Percentiles rank a stretch among this genome's conserved stretches.
These are phyloP conservation scores for Ceratocystiopsis sp. DNA, from an alignment of 2,329 filamentous ascomycete species.

Conservation along the genomic window DNA sequence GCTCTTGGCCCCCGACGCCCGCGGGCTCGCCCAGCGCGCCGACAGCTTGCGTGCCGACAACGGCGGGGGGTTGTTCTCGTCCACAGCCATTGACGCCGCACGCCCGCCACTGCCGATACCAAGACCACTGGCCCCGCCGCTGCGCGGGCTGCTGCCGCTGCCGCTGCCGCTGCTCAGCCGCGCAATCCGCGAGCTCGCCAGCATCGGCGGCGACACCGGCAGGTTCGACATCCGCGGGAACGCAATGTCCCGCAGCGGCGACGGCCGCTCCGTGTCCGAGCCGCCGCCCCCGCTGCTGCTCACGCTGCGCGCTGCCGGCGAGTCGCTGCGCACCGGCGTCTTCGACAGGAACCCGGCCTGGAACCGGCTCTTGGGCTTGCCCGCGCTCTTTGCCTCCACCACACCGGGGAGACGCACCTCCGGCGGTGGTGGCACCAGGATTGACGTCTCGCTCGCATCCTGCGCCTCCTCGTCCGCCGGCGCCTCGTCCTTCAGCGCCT, in stretches of 20 bases:
- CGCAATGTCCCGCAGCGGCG: conserved; percentile 34
- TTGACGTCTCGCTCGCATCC: not conserved
- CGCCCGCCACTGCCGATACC: too few species aligned
- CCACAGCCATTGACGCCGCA: conserved; percentile 14
- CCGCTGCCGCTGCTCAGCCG: conserved; percentile 7
- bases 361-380: conserved; percentile 43
- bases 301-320: conserved; percentile 14
- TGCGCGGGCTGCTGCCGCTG: conserved; percentile 12
- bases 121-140: not conserved
- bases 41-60: conserved; percentile 2
- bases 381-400: too few species aligned
- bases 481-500: too few species aligned
- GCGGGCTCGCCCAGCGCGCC: too few species aligned
- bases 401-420: too few species aligned
- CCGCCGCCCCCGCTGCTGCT: too few species aligned
- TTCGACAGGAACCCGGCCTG: conserved; percentile 73
- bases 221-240: conserved; percentile 31
- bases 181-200: conserved; percentile 13
- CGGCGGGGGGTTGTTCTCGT: conserved; percentile 34
- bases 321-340: conserved; percentile 11
- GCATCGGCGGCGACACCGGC: conserved; percentile 25
- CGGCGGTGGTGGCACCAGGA: too few species aligned
- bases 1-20: too few species aligned
- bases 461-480: conserved; percentile 3
- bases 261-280: conserved; percentile 7